Evolutionary conservation across 805 yeast species (phyloP).

Genomic region (Pichia rugopelliculosa): DNA sequence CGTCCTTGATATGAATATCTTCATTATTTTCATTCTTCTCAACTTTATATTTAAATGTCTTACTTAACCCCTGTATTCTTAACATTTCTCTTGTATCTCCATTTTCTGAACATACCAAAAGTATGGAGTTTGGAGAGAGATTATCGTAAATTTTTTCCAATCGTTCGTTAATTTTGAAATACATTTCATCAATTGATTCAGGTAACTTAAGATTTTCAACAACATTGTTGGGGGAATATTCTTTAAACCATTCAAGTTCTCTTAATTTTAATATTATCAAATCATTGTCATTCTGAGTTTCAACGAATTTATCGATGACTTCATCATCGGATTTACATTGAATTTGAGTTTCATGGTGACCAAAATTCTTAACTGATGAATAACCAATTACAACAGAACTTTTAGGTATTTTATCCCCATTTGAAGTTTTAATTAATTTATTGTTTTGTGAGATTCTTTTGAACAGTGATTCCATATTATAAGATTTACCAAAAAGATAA

Average conservation of each 20-base stretch:
- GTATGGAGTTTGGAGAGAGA: conserved; percentile 51
- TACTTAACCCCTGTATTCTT: conserved; percentile 37
- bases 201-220: conserved; percentile 11
- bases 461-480: conserved; percentile 37
- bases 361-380: conserved; percentile 11
- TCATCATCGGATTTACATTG: conserved; percentile 56
- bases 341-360: conserved; percentile 27
- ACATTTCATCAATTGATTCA: conserved; percentile 14
- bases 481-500: conserved; percentile 48
- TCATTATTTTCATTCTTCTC: conserved; percentile 36
- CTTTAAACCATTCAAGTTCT: conserved; percentile 46
- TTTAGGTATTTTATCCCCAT: conserved; percentile 23
- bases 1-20: conserved; percentile 15
- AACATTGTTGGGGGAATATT: conserved; percentile 17
- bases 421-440: conserved; percentile 15
- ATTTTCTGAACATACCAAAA: conserved; percentile 56
- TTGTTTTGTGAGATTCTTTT: conserved; percentile 27
- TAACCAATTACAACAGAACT: conserved; percentile 22
- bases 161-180: conserved; percentile 34
- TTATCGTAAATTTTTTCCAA: conserved; percentile 41
- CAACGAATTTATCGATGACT: conserved; percentile 35
- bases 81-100: conserved; percentile 50
- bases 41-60: conserved; percentile 33
- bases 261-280: conserved; percentile 49
- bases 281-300: conserved; percentile 34